Evolutionary conservation across 495 filamentous ascomycete genomes (phyloP).

Genomic region (Aspergillus nidulans): DNA sequence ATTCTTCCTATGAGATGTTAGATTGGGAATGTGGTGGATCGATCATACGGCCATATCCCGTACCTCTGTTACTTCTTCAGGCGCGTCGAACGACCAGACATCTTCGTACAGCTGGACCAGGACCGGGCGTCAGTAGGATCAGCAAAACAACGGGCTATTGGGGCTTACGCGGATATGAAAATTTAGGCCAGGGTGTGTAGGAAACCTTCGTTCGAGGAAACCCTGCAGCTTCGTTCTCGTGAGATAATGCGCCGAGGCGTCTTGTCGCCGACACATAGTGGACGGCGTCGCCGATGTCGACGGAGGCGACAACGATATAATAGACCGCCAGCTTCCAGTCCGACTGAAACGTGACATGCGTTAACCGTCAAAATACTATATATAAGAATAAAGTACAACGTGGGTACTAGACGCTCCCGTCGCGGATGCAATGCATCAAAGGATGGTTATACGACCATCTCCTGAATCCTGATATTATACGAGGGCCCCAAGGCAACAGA

Average conservation of each 20-base stretch:
- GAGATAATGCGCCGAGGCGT: constrained; percentile 23
- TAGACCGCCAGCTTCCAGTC: not conserved
- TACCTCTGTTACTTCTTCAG: constrained; percentile 27
- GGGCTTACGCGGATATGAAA: constrained; percentile 28
- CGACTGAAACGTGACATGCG: constrained; percentile 6
- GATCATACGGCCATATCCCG: not conserved
- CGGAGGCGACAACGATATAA: not conserved
- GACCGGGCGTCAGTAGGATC: not conserved
- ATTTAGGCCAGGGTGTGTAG: constrained; percentile 24
- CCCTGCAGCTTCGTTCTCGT: constrained; percentile 25
- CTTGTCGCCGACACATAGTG: constrained; percentile 8
- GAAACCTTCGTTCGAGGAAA: constrained; percentile 32
- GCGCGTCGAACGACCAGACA: constrained; percentile 32
- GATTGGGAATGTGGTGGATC: constrained; percentile 2
- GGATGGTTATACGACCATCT: not conserved
- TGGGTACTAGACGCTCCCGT: not conserved
- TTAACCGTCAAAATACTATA: not conserved
- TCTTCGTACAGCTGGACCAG: constrained; percentile 28
- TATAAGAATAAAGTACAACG: constrained; percentile 1
- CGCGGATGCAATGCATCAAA: not conserved
- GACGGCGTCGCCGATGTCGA: not conserved
- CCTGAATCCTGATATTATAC: constrained; percentile 4
- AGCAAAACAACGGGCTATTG: not conserved
- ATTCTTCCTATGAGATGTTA: constrained; percentile 18
- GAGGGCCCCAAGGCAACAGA: not conserved